Base-by-base conservation (phyloP, 129 eudicot genomes). In the Apium graveolens region DNA sequence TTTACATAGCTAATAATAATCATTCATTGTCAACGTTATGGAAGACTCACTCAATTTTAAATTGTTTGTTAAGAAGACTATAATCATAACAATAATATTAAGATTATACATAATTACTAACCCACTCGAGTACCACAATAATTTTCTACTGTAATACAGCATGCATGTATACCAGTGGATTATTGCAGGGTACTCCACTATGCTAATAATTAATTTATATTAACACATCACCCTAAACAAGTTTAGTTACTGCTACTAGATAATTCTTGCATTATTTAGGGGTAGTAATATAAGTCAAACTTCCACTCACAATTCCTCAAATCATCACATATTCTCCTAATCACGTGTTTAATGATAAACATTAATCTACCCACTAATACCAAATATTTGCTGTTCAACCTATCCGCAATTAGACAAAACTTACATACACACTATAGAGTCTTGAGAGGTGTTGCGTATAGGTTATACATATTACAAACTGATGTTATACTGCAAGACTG, bases 261-360 rank as follows among this genome's bases (percentile, higher is more conserved):
- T 27, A n/a, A 24, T 1, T 3, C 71, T 65, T 11, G 38, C 16
- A 72, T 73, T 42, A 51, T 72, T 72, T 41, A 41, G 34, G 20
- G 34, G 20, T 72, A 11, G 49, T 73, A 26, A 74, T 44, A n/a
- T 6, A 12, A 74, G 57, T 44, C 60, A 43, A 44, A 38, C 46
- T 74, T 26, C 55, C 76, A 73, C 53, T 73, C 21, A 26, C 3
- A 73, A 73, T 0, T 42, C 31, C 20, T 26, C 0, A 20, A n/a
- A 21, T 38, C 27, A 39, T 71, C 77, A n/a, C 68, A 10, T 60
- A 60, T 60, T 60, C 32, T 60, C 32, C 32, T 60, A 60, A 13
- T 41, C 76, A 74, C 60, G 24, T 74, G 77, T 74, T 42, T 44
- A 46, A 73, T 43, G 76, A 43, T 27, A 42, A 43, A 73, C 76